Evolutionary conservation across 306 rosid species (phyloP), one percentile per base, ranked within the genome.

Genomic region (Trifolium dubium): DNA sequence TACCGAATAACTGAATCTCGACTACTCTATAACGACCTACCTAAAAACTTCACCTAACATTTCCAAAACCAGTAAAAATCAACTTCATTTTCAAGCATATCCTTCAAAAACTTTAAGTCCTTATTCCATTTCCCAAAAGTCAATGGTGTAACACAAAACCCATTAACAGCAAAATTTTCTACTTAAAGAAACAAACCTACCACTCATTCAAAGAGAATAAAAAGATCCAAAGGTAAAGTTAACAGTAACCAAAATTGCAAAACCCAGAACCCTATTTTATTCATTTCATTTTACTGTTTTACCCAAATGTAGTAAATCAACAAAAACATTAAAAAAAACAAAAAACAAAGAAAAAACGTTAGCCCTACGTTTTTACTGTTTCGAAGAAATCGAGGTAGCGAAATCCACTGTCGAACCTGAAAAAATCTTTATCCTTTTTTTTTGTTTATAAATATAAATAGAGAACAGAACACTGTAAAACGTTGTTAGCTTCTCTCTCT

Each of bases 321-420:
- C 2, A 43, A 14, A 31, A 44, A n/a, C 12, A 23, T 23, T 23
- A 23, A 67, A 29, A 0, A 18, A 51, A 5, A 50, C 8, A 4
- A 19, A 12, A 13, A 31, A 4, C 15, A 5, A n/a, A 3, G 4
- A 74, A 80, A 76, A 72, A 73, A 50, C 69, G 63, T 68, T 50
- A 67, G 58, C 77, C 81, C 67, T 63, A 64, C 46, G 47, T 23
- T 79, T 77, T 76, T 79, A 77, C 88, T 72, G 80, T 37, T 67
- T 62, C 30, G 85, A 64, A 53, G 77, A 77, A 82, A 75, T 53
- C 18, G 37, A 71, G 41, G 60, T 40, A 7, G 79, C 75, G 85
- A 77, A 68, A 68, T 77, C 55, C 19, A 18, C 77, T 63, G 78
- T 77, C 53, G 54, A 72, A 67, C 71, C 64, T 78, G 74, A 79